These are phyloP conservation scores for Tylopilus vinaceipallidus DNA, from an alignment of 768 basidiomycete genomes.

Conservation along the genomic window DNA sequence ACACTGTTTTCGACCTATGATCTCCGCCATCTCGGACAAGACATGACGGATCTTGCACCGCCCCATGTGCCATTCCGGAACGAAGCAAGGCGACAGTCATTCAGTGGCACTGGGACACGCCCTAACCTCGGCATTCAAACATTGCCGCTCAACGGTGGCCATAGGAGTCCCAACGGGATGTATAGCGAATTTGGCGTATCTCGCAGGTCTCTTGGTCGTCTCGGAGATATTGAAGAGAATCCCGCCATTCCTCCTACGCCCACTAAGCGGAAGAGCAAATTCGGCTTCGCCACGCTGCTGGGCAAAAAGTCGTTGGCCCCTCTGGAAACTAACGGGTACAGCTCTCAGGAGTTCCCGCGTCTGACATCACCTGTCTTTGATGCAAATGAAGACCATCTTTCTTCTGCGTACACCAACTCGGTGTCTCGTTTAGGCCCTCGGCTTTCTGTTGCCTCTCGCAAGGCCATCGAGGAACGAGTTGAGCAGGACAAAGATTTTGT, in stretches of 20 bases:
- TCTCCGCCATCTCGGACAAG: constrained; percentile 46
- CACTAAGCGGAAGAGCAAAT: constrained; percentile 70
- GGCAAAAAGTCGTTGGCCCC: constrained; percentile 47
- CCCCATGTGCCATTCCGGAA: constrained; percentile 64
- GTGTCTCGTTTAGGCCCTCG: constrained; percentile 50
- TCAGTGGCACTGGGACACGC: constrained; percentile 60
- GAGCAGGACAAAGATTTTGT: constrained; percentile 84
- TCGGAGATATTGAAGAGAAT: constrained; percentile 31
- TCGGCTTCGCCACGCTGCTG: constrained; percentile 65
- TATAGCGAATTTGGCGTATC: constrained; percentile 79
- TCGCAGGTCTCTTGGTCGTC: constrained; percentile 50
- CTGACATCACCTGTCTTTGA: constrained; percentile 44
- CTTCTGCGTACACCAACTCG: constrained; percentile 47
- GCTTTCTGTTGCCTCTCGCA: constrained; percentile 64
- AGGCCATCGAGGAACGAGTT: constrained; percentile 75
- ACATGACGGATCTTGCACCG: constrained; percentile 50
- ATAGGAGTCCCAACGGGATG: constrained; percentile 36
- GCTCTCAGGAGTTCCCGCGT: constrained; percentile 47
- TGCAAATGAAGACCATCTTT: constrained; percentile 46
- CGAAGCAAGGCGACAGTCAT: constrained; percentile 72
- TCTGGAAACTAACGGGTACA: constrained; percentile 33
- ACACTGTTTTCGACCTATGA: constrained; percentile 65
- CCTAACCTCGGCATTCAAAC: constrained; percentile 54
- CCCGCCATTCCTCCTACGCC: constrained; percentile 33
- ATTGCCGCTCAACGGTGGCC: constrained; percentile 39